Conservation (phyloP, 345 rosid species). For the Populus davidiana region DNA sequence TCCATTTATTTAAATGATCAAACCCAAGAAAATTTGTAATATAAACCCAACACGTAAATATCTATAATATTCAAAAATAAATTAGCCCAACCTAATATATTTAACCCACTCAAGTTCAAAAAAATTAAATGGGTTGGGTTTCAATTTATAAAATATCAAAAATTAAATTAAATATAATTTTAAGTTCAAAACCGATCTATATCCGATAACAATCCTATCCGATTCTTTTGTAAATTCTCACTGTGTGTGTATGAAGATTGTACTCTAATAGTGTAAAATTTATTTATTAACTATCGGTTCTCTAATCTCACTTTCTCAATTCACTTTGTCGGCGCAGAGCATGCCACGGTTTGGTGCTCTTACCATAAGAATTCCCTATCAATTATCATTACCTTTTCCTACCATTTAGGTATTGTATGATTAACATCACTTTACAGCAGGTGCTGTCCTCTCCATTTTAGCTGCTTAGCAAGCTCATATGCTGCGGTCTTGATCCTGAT, state of each 20-base stretch:
- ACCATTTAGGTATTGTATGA: background rate
- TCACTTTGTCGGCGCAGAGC: no score
- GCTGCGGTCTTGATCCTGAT: background rate
- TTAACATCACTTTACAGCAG: background rate
- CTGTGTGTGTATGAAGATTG: background rate
- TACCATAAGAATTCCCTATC: background rate
- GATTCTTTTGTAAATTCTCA: background rate
- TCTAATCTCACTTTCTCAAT: background rate
- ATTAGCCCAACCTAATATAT: no score
- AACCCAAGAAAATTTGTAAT: no score
- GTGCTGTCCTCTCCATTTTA: slow-evolving; percentile 11
- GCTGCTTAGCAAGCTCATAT: background rate
- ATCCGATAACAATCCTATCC: no score
- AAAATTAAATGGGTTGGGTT: no score
- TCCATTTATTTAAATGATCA: no score
- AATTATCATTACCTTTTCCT: background rate
- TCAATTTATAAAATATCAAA: no score
- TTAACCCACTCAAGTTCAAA: no score
- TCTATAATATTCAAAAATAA: no score
- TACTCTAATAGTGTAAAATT: background rate
- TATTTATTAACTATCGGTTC: background rate
- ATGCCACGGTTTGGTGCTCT: background rate
- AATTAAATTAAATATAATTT: no score
- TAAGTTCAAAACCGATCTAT: no score
- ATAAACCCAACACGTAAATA: no score